Percentiles rank a stretch among this genome's conserved stretches.
Conservation (phyloP, 306 rosid species). For the Vigna mungo region DNA sequence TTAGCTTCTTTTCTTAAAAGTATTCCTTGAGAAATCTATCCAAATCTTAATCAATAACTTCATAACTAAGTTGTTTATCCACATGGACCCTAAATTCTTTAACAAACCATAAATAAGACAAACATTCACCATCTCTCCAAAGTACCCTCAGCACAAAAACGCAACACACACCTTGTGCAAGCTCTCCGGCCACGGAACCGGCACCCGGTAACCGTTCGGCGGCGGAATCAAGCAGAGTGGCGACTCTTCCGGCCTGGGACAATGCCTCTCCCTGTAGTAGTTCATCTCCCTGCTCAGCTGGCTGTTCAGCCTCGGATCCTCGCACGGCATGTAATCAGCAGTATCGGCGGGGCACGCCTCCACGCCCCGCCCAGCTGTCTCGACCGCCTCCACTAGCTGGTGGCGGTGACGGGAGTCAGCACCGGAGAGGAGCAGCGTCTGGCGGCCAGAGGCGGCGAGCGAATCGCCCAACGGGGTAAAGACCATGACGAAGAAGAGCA, state of each 20-base stretch:
- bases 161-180: conserved; percentile 74
- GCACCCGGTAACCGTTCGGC: conserved; percentile 76
- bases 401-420: conserved; percentile 75
- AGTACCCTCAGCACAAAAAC: conserved; percentile 3
- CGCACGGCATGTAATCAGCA: conserved; percentile 93
- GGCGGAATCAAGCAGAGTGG: conserved; percentile 88
- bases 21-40: neutral
- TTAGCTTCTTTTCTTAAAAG: neutral
- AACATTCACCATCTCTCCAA: neutral
- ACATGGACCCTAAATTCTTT: neutral
- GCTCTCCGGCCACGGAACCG: conserved; percentile 94
- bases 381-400: conserved; percentile 65
- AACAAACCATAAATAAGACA: neutral
- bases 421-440: conserved; percentile 65
- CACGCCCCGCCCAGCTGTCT: conserved; percentile 58
- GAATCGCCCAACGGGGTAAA: conserved; percentile 84
- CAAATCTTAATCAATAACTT: neutral
- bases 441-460: conserved; percentile 87
- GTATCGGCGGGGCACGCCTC: conserved; percentile 70
- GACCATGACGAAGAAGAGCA: conserved; percentile 72
- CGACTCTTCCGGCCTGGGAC: conserved; percentile 74
- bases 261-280: conserved; percentile 87
- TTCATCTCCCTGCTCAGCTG: conserved; percentile 94
- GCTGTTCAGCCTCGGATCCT: conserved; percentile 86
- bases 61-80: neutral